Evolutionary conservation across 306 rosid species (phyloP), one percentile per base, ranked within the genome.

Genomic region (Carpinus fangiana): DNA sequence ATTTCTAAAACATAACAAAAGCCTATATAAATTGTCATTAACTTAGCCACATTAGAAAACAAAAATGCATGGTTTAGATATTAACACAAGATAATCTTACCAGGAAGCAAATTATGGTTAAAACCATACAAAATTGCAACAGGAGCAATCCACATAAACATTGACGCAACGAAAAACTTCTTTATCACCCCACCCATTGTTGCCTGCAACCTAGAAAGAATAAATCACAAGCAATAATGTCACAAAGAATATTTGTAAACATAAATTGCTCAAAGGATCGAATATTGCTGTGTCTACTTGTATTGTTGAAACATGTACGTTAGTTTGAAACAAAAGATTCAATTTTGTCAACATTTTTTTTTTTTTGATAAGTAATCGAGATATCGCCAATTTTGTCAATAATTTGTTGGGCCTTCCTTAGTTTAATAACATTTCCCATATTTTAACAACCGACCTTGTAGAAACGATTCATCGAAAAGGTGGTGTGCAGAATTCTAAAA

Each of bases 141-240:
- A n/a, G 97, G 98, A 65, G 77, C 78, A 10, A 86, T 82, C 94
- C 92, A 93, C 94, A 92, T 92, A 73, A 94, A 80, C 80, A 92
- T 5, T 8, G 98, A 94, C 0, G 96, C 90, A 75, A 84, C 67
- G 73, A 92, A 75, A 82, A 94, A 94, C 80, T 92, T 94, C 72
- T 70, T 80, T 78, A 92, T 79, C 12, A 92, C 97, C 31, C 75
- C 83, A 18, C 83, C 43, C 98, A 90, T 94, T 73, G 48, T 76
- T 53, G 76, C 73, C 84, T 74, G 43, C 84, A 82, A 72, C 66
- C 86, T 86, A 78, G 75, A 53, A 81, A 73, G 13, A 75, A 38
- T 1, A 26, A 62, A 48, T 4, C 4, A 8, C 61, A 55, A 45
- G 34, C 46, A 66, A 72, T 80, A 18, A 36, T 7, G 31, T 66